Evolutionary conservation across 352 stramenopile genomes (phyloP), one percentile per base, ranked within the genome.

Genomic region (Pythium insidiosum): DNA sequence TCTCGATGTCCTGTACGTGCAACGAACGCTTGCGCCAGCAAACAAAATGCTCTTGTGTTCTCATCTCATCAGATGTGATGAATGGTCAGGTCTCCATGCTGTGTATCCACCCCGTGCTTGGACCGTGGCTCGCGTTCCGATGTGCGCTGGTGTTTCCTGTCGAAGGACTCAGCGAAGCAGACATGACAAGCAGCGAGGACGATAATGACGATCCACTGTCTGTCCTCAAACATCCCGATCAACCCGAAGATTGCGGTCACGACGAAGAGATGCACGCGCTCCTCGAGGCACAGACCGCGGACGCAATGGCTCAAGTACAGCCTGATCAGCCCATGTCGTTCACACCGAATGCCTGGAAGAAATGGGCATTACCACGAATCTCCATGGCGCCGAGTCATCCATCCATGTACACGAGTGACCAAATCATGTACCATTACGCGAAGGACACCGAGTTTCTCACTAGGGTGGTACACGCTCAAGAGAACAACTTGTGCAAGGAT

Each of bases 391-490:
- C 76, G 2, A 59, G 64, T 29, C 76, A 89, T 40, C 49, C 52
- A 7, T 61, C 64, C 33, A 80, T 75, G 71, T 89, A 89, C 53
- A 64, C 64, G 19, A 50, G 46, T 15, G 69, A 80, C 38, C 76
- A 89, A 53, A 74, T 67, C 13, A 36, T 84, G 47, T 88, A 86
- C 34, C 76, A 88, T 19, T 86, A 88, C 58, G 79, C 71, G 24
- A 88, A 86, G 15, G 74, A 83, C 20, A 20, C 77, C 22, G 43
- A 47, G 18, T 68, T 72, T 18, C 61, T 84, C 20, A 48, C 58
- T 10, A 54, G 58, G 6, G 49, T 72, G 20, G 58, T 72, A 9
- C 35, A 46, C 11, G 68, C 72, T 26, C 54, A 66, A 5, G 30
- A 58, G 16, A 33, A 58, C 10, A 56, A 66, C 23, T 22, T 63